A percentile compares a stretch with the other conserved stretches of the same genome.
phyloP scores from a whole-genome alignment of 345 rosid species.

The Pistacia integerrima region DNA sequence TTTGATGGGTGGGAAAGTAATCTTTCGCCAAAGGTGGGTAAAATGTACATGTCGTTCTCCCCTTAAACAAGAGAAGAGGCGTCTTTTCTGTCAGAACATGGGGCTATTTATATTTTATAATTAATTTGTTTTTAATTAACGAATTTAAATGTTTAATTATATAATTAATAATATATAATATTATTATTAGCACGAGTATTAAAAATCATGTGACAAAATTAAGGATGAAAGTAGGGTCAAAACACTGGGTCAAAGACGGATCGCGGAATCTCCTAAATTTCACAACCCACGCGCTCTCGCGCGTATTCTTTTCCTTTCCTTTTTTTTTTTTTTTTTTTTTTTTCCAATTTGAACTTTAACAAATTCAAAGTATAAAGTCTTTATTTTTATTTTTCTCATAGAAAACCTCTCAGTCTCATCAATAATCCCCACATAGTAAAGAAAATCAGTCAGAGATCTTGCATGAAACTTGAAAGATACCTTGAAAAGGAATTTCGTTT shows the following conservation, averaged over 20 bases:
- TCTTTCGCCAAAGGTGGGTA: too few species aligned
- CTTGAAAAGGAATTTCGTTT: slow-evolving; percentile 20
- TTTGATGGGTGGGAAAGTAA: too few species aligned
- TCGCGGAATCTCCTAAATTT: slow-evolving; percentile 7
- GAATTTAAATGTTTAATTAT: too few species aligned
- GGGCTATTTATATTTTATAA: too few species aligned
- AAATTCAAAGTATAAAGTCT: neutral
- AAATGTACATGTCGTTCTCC: too few species aligned
- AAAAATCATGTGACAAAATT: neutral
- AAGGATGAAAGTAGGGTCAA: slow-evolving; percentile 8
- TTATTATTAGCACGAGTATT: neutral
- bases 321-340: neutral
- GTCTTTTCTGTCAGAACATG: too few species aligned
- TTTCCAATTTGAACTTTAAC: neutral
- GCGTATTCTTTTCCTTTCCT: neutral
- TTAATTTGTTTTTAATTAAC: neutral
- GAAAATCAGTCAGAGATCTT: slow-evolving; percentile 33
- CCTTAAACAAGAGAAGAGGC: too few species aligned
- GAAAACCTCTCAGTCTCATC: neutral
- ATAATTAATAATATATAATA: too few species aligned
- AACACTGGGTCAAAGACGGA: slow-evolving; percentile 12
- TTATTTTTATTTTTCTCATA: neutral
- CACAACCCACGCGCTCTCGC: neutral
- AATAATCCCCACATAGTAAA: slow-evolving; percentile 9
- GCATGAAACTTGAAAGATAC: slow-evolving; percentile 44